These are phyloP conservation scores for Citrus reticulata DNA, from an alignment of 345 rosid species.

Conservation along the genomic window DNA sequence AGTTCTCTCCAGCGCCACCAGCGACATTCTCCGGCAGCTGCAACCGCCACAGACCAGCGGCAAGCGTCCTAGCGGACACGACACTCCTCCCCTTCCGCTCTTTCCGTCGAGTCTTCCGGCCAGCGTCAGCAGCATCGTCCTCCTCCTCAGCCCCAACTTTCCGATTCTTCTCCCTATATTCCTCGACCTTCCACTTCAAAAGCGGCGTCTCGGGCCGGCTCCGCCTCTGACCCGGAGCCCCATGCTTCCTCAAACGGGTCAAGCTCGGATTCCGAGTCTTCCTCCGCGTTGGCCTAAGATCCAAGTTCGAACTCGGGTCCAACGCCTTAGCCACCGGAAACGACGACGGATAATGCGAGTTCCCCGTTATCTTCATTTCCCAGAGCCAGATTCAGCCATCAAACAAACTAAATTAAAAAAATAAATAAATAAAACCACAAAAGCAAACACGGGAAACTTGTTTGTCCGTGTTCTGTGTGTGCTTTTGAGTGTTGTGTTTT, in stretches of 20 bases:
- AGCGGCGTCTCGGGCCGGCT: constrained; percentile 83
- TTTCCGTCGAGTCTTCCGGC: constrained; percentile 31
- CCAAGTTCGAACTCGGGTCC: constrained; percentile 35
- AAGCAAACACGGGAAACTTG: not conserved
- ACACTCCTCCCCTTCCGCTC: constrained; percentile 21
- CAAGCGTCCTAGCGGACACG: constrained; percentile 86
- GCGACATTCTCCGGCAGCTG: constrained; percentile 49
- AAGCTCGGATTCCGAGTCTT: constrained; percentile 46
- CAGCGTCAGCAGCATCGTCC: constrained; percentile 19
- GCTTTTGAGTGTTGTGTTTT: not conserved
- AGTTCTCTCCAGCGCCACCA: constrained; percentile 28
- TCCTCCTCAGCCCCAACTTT: constrained; percentile 28
- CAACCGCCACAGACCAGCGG: constrained; percentile 86
- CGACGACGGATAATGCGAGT: constrained; percentile 42
- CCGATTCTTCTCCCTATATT: constrained; percentile 23
- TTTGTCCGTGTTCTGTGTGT: constrained; percentile 1
- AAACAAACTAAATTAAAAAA: not conserved
- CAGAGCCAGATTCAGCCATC: constrained; percentile 17
- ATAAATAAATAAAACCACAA: not conserved
- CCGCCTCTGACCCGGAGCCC: constrained; percentile 41
- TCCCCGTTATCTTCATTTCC: constrained; percentile 72
- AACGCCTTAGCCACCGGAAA: constrained; percentile 28
- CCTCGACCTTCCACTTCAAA: constrained; percentile 75
- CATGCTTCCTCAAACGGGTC: constrained; percentile 49
- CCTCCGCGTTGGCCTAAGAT: constrained; percentile 57